A percentile compares a stretch with the other conserved stretches of the same genome.
Evolutionary conservation across 2,329 filamentous ascomycete species (phyloP).

Genomic region (Myotisia sp.): DNA sequence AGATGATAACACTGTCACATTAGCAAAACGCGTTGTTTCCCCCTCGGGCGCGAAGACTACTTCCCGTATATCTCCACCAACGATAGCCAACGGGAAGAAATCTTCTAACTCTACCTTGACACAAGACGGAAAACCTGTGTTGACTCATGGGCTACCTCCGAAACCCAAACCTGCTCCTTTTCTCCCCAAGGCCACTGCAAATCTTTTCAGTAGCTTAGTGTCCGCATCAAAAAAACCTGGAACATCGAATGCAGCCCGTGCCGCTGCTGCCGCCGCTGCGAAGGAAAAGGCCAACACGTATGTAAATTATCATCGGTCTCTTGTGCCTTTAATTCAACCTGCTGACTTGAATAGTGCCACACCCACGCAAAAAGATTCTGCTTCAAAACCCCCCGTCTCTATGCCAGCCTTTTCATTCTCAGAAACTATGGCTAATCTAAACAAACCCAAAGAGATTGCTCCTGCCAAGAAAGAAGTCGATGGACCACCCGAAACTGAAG

Average conservation of each 20-base stretch:
- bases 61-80: conserved; percentile 16
- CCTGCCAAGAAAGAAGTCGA: conserved; percentile 39
- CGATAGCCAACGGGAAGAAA: conserved; percentile 9
- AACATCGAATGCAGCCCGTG: conserved; percentile 36
- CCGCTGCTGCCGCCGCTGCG: conserved; percentile 27
- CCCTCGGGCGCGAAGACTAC: conserved; percentile 22
- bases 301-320: conserved; percentile 6
- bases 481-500: conserved; percentile 42
- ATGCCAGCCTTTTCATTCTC: conserved; percentile 36
- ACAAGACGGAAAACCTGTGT: conserved; percentile 20
- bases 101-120: conserved; percentile 13
- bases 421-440: conserved; percentile 36
- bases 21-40: conserved; percentile 27
- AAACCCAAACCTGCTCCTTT: conserved; percentile 28
- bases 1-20: conserved; percentile 23
- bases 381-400: conserved; percentile 16
- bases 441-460: conserved; percentile 43
- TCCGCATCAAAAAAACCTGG: conserved; percentile 38
- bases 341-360: conserved; percentile 18
- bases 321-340: conserved; percentile 2
- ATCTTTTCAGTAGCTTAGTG: conserved; percentile 33
- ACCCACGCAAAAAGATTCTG: conserved; percentile 24
- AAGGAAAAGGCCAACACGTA: conserved; percentile 23
- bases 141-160: too few relatives aligned
- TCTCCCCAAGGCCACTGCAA: conserved; percentile 29